Conservation (phyloP, 441 rosid species). For the Gossypium gossypioides region DNA sequence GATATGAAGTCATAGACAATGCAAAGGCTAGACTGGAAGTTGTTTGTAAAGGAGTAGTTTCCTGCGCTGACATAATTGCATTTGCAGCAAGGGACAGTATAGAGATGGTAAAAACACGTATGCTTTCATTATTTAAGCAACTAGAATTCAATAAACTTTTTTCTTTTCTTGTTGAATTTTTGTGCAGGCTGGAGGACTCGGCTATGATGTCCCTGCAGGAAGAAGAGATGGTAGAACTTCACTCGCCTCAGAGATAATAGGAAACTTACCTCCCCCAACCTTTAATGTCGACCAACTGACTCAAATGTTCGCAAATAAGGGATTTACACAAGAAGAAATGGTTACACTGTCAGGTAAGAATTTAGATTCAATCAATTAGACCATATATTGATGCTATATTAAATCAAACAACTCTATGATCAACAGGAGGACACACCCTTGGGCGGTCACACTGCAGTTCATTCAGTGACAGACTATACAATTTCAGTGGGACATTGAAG, state of each 20-base stretch:
- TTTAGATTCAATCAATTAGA: not conserved
- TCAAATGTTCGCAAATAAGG: conserved; percentile 28
- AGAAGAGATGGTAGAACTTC: conserved; percentile 47
- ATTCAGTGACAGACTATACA: conserved; percentile 36
- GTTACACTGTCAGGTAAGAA: conserved; percentile 36
- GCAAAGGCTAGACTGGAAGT: conserved; percentile 36
- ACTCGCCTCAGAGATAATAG: conserved; percentile 19
- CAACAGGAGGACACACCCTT: conserved; percentile 43
- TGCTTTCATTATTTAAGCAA: not conserved
- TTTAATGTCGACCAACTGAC: conserved; percentile 32
- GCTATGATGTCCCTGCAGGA: conserved; percentile 42
- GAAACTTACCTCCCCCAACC: conserved; percentile 30
- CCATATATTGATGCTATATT: not conserved
- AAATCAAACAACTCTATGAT: not conserved
- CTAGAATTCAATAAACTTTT: not conserved
- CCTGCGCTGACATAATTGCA: conserved; percentile 49
- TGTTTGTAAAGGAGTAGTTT: conserved; percentile 29
- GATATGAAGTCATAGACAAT: conserved; percentile 37
- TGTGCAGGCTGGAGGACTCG: conserved; percentile 33
- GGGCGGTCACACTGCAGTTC: conserved; percentile 44
- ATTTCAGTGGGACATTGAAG: conserved; percentile 22
- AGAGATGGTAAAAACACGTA: conserved; percentile 22
- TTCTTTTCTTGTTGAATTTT: not conserved
- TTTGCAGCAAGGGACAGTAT: conserved; percentile 46
- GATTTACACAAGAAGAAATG: conserved; percentile 43